A percentile compares a stretch with the other conserved stretches of the same genome.
Evolutionary conservation across 306 rosid species (phyloP).

Genomic region (Cercis canadensis): DNA sequence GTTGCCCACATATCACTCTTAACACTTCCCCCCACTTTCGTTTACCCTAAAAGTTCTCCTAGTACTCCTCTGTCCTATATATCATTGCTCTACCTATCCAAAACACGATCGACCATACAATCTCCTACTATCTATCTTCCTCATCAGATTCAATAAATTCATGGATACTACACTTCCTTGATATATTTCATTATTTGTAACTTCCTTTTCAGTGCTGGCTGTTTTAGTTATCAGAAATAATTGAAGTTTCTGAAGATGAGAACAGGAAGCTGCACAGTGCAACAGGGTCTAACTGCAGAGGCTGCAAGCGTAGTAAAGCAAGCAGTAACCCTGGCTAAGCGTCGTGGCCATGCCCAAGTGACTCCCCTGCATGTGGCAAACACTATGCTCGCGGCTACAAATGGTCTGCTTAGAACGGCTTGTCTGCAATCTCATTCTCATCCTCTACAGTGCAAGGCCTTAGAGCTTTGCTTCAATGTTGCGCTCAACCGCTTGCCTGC

Average conservation of each 20-base stretch:
- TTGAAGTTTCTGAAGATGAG: slow-evolving; percentile 56
- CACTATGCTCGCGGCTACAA: slow-evolving; percentile 76
- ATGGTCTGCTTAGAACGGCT: slow-evolving; percentile 73
- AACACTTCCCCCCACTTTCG: slow-evolving; percentile 1
- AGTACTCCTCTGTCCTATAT: slow-evolving; percentile 17
- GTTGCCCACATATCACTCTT: slow-evolving; percentile 18
- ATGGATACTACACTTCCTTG: slow-evolving; percentile 16
- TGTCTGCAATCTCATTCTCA: slow-evolving; percentile 95
- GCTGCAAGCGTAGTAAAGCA: slow-evolving; percentile 77
- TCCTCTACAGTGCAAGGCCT: slow-evolving; percentile 96
- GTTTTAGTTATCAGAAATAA: too few species aligned
- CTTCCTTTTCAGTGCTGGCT: neutral
- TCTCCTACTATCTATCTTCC: neutral
- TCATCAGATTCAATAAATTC: slow-evolving; percentile 19
- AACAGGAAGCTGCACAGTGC: slow-evolving; percentile 76
- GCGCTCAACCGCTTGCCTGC: slow-evolving; percentile 94
- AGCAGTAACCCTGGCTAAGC: slow-evolving; percentile 74
- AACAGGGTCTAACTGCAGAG: slow-evolving; percentile 83
- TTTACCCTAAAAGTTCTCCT: slow-evolving; percentile 24
- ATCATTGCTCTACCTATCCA: slow-evolving; percentile 34
- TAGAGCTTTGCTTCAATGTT: slow-evolving; percentile 97
- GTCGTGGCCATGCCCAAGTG: slow-evolving; percentile 95
- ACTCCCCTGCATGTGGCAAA: slow-evolving; percentile 95
- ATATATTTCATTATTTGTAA: neutral
- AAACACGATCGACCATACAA: slow-evolving; percentile 26